Evolutionary conservation across 1,139 yeast genomes (phyloP).

Genomic region (Scheffersomyces stambukii): DNA sequence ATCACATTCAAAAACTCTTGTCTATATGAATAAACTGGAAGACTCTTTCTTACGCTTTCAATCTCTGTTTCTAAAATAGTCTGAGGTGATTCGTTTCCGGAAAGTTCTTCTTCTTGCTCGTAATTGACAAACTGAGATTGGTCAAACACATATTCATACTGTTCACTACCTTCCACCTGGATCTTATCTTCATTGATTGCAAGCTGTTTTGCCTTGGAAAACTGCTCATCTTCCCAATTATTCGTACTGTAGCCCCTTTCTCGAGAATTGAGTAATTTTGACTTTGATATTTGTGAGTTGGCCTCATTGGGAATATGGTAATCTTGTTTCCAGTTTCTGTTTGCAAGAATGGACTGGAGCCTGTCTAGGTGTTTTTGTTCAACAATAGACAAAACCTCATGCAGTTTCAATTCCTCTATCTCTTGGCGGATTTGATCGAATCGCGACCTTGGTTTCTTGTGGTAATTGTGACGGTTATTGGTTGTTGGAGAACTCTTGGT

Average conservation of each 20-base stretch:
- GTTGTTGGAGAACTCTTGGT: background rate
- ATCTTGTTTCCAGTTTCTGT: background rate
- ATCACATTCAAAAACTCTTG: slow-evolving; percentile 62
- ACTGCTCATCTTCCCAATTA: slow-evolving; percentile 63
- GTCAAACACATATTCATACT: slow-evolving; percentile 83
- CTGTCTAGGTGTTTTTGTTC: slow-evolving; percentile 6
- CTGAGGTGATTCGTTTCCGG: slow-evolving; percentile 1
- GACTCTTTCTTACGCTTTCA: slow-evolving; percentile 50
- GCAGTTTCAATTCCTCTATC: slow-evolving; percentile 28
- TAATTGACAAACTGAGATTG: slow-evolving; percentile 70
- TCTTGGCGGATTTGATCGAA: slow-evolving; percentile 50
- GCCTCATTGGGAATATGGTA: too few relatives aligned
- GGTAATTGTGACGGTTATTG: background rate
- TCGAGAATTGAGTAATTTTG: too few relatives aligned
- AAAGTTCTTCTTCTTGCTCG: slow-evolving; percentile 36
- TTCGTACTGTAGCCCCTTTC: slow-evolving; percentile 34
- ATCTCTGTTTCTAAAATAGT: slow-evolving; percentile 30
- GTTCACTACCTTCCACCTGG: slow-evolving; percentile 35
- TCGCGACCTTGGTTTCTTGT: slow-evolving; percentile 18
- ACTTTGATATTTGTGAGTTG: too few relatives aligned
- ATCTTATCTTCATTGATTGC: slow-evolving; percentile 41
- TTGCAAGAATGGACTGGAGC: slow-evolving; percentile 3
- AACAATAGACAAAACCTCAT: slow-evolving; percentile 17
- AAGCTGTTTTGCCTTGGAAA: slow-evolving; percentile 42
- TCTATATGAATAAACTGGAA: slow-evolving; percentile 75